Evolutionary conservation across 306 rosid genomes (phyloP).

Genomic region (Citrullus mucosospermus): DNA sequence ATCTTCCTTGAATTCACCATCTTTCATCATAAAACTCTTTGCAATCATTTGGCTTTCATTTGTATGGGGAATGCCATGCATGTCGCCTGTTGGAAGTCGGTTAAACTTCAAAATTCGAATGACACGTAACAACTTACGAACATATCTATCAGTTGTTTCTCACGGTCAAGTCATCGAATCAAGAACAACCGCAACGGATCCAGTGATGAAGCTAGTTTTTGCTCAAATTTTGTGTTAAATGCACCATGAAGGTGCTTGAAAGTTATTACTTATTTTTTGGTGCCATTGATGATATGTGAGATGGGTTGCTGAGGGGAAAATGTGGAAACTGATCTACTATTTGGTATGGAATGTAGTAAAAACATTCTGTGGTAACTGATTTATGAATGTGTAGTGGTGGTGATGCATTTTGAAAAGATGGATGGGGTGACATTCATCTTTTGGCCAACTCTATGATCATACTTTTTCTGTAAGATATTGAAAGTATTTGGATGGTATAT

Average conservation of each 20-base stretch:
- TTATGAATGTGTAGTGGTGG: not conserved
- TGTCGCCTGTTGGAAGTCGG: not conserved
- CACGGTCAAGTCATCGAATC: not conserved
- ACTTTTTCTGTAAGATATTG: not conserved
- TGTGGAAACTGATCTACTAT: not conserved
- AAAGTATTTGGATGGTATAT: not conserved
- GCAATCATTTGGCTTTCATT: not conserved
- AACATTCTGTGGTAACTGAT: not conserved
- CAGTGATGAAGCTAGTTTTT: not conserved
- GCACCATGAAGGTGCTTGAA: not conserved
- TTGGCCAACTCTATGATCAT: not conserved
- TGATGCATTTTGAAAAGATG: not conserved
- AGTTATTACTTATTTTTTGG: not conserved
- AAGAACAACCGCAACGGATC: not conserved
- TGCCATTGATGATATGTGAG: not conserved
- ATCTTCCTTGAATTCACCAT: not conserved
- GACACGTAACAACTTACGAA: not conserved
- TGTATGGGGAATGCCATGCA: not conserved
- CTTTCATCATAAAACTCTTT: not conserved
- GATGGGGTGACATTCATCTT: not conserved
- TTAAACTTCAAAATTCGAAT: not conserved
- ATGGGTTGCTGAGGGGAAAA: not conserved
- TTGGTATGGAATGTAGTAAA: not conserved
- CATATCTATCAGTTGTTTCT: not conserved
- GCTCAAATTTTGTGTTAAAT: not conserved